Evolutionary conservation across 768 basidiomycete genomes (phyloP), one percentile per base, ranked within the genome.

Genomic region (Amanita pallidorosea): DNA sequence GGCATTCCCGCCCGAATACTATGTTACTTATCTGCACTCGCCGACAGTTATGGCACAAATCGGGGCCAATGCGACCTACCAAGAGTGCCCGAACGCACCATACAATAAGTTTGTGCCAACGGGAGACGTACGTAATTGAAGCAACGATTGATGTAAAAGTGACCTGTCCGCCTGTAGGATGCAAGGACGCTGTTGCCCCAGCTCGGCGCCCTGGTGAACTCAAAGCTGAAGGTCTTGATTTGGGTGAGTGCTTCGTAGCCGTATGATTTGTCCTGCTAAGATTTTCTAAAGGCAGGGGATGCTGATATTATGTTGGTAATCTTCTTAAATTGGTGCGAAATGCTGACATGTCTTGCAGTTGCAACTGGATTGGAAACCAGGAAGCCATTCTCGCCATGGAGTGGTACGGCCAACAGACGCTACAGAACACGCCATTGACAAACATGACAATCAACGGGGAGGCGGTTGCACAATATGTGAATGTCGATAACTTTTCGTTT

Each of bases 401-500:
- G 36, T 75, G 74, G 73, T 68, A 64, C 46, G 74, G 74, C 7
- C 71, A 73, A 53, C 58, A 55, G 51, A 64, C 56, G 47, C 65
- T 67, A 13, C 67, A 72, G n/a, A 62, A 61, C 3, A 65, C 67
- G 1, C 64, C 66, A 1, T 68, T 76, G 47, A 70, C 55, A 5
- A 81, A 83, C 54, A 81, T 83, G 66, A 81, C 81, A 0, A 71
- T 83, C 23, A 52, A 69, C 33, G 77, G 74, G 1, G 62, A 60
- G 4, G 56, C 76, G 0, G 73, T 84, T 4, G 82, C 79, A 0
- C 75, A 79, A 0, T 70, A 82, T n/a, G 74, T 80, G 59, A 82
- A 83, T 45, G 76, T 84, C 29, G 79, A 78, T 54, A 80, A 80
- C 53, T 82, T 83, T 58, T 69, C 76, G 0, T 85, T 84, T 60